phyloP scores from a whole-genome alignment of 352 stramenopile species.

The Globisporangium paddicum region DNA sequence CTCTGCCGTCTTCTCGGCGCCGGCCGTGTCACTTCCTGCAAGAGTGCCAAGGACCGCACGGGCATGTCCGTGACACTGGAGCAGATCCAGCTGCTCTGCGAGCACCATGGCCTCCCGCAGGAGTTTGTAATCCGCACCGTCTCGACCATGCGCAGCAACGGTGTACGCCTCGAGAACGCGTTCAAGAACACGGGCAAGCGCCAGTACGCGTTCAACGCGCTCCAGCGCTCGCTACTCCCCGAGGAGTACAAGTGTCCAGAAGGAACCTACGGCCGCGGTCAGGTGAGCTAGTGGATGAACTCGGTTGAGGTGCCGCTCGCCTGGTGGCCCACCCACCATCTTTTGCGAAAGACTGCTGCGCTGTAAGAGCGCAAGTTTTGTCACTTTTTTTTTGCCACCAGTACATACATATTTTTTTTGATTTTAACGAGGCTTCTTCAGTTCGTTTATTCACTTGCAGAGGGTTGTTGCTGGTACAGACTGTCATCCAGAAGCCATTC shows the following conservation, averaged over 20 bases:
- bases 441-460: neutral
- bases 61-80: constrained; percentile 95
- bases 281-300: constrained; percentile 51
- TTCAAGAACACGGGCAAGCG: constrained; percentile 78
- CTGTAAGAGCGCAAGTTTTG: constrained; percentile 1
- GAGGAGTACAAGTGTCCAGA: constrained; percentile 79
- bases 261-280: constrained; percentile 74
- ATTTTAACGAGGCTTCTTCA: neutral
- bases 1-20: constrained; percentile 83
- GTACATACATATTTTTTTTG: neutral
- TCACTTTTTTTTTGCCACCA: neutral
- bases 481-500: too few species aligned
- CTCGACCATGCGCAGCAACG: constrained; percentile 74
- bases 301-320: neutral
- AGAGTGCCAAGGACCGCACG: constrained; percentile 95
- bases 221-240: constrained; percentile 71
- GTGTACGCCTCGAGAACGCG: constrained; percentile 60
- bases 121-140: constrained; percentile 60
- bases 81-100: constrained; percentile 64
- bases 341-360: neutral
- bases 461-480: neutral
- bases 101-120: constrained; percentile 52
- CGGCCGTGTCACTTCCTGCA: constrained; percentile 92
- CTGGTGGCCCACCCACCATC: neutral
- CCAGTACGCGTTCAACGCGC: constrained; percentile 69